These are phyloP conservation scores for Cryphonectria japonica DNA, from an alignment of 2,329 filamentous ascomycete species.

Conservation along the genomic window DNA sequence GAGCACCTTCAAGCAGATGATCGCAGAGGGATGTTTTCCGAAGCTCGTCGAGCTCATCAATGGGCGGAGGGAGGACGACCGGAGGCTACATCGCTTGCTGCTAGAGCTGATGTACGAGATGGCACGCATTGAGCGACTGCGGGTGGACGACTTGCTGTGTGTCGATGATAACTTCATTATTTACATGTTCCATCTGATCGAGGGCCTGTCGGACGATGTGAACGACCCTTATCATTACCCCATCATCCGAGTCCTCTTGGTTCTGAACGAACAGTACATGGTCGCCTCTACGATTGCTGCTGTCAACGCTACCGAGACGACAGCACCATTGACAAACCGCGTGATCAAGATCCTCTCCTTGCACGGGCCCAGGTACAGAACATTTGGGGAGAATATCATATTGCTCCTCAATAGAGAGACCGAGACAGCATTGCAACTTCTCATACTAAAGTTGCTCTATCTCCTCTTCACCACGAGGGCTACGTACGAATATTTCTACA, in stretches of 20 bases:
- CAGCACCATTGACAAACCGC: constrained; percentile 76
- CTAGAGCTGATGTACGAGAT: constrained; percentile 95
- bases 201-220: constrained; percentile 82
- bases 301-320: constrained; percentile 43
- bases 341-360: constrained; percentile 89
- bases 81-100: constrained; percentile 75
- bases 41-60: constrained; percentile 82
- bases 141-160: constrained; percentile 73
- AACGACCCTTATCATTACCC: constrained; percentile 96
- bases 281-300: constrained; percentile 65
- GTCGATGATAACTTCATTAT: constrained; percentile 81
- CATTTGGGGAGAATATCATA: constrained; percentile 97
- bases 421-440: constrained; percentile 88
- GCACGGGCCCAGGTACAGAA: constrained; percentile 81
- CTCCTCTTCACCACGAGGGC: constrained; percentile 89
- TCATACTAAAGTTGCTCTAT: constrained; percentile 96
- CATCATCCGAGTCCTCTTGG: constrained; percentile 88
- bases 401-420: constrained; percentile 92
- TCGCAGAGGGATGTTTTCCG: constrained; percentile 80
- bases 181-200: constrained; percentile 85
- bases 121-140: constrained; percentile 85
- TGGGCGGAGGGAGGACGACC: constrained; percentile 65
- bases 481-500: constrained; percentile 98
- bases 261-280: constrained; percentile 98
- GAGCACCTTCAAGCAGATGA: constrained; percentile 82